Evolutionary conservation across 2,329 filamentous ascomycete species (phyloP), one percentile per base, ranked within the genome.

Genomic region (Eutypella sp.): DNA sequence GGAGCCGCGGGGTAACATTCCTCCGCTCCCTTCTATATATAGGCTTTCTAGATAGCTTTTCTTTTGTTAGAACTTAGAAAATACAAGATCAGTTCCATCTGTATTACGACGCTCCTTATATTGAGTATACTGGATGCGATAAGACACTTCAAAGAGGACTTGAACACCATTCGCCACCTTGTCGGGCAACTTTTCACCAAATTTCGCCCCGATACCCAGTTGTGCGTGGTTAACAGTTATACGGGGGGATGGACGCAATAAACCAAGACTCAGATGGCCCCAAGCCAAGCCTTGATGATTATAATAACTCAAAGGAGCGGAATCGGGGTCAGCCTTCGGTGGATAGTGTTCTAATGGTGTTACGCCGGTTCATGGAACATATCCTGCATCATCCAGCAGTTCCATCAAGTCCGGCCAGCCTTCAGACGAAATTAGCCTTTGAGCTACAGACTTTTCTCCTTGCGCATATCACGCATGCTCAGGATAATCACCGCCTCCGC

Each of bases 401-500:
- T 1, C 4, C 11, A 3, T 18, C 15, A 3, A 27, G 41, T 16
- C 46, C 44, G 2, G 2, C 2, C 1, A 5, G 31, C 3, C 11
- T 19, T 16, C 50, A 45, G 22, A 20, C 2, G 4, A 38, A 34
- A 11, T 40, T 52, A 3, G 42, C 46, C 1, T 34, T 23, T 10
- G 47, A 52, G 2, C 27, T 52, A 9, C 6, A 44, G 18, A 45
- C 45, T 1, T 49, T 46, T 18, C 37, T 52, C n/a, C 33, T 48
- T 5, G 42, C 50, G 1, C 50, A 52, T 20, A 22, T 47, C 18
- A 43, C 43, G 2, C 50, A 52, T 10, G 41, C 43, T 4, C 42
- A 48, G 20, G 45, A 52, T 33, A 52, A 52, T 18, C 19, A 23
- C 20, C 33, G 40, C 22, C 15, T 23, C 8, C 3, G 15, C 10